Conservation (phyloP, 2,329 filamentous ascomycete genomes). For the Sarocladium strictum region DNA sequence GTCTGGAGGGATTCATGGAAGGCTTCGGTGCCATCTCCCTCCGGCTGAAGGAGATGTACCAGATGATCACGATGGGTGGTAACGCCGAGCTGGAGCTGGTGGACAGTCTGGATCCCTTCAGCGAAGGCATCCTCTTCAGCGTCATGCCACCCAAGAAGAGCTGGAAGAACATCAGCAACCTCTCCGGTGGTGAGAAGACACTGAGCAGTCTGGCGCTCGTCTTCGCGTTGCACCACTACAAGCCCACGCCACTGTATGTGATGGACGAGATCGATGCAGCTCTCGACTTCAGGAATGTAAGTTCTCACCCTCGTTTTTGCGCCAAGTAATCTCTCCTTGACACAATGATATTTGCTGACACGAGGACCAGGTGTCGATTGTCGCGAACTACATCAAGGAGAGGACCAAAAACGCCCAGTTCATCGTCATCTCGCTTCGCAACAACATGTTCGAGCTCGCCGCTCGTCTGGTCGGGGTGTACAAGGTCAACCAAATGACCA, state of each 20-base stretch:
- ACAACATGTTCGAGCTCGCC: slow-evolving; percentile 99
- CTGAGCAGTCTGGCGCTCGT: slow-evolving; percentile 87
- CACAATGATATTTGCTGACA: slow-evolving; percentile 13
- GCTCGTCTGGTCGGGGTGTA: slow-evolving; percentile 92
- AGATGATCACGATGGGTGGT: slow-evolving; percentile 99
- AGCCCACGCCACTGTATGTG: slow-evolving; percentile 94
- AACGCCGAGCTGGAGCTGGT: slow-evolving; percentile 97
- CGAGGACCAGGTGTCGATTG: slow-evolving; percentile 75
- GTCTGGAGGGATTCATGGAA: slow-evolving; percentile 96
- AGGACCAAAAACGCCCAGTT: slow-evolving; percentile 99
- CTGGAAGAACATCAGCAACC: slow-evolving; percentile 98
- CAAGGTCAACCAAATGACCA: slow-evolving; percentile 99
- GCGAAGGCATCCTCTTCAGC: slow-evolving; percentile 91
- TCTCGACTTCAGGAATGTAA: slow-evolving; percentile 93
- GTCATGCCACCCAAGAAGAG: slow-evolving; percentile 99
- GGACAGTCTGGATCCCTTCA: slow-evolving; percentile 92
- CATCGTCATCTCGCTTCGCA: slow-evolving; percentile 93
- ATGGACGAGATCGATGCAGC: slow-evolving; percentile 99
- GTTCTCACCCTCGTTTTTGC: slow-evolving; percentile 28
- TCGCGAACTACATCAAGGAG: slow-evolving; percentile 98
- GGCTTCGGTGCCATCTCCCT: slow-evolving; percentile 92
- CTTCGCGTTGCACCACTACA: slow-evolving; percentile 98
- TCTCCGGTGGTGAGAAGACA: slow-evolving; percentile 96
- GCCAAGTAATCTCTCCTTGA: neutral
- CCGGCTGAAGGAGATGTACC: slow-evolving; percentile 98